Evolutionary conservation across 352 stramenopile species (phyloP).

Genomic region (Globisporangium spinosum): DNA sequence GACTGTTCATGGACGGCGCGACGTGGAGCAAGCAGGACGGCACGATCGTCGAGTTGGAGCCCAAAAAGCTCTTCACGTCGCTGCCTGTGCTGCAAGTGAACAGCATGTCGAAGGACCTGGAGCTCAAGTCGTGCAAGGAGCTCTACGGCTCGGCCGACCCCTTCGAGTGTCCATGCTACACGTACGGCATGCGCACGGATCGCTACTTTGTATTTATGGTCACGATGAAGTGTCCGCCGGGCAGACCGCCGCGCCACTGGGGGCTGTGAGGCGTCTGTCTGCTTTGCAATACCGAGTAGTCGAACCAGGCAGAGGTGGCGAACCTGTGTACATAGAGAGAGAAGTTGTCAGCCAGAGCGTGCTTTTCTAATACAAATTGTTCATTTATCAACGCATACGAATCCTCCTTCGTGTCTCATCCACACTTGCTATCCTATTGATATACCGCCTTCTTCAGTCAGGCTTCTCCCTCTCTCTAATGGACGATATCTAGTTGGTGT

Average conservation of each 20-base stretch:
- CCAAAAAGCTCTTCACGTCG: conserved; percentile 96
- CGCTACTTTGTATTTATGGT: conserved; percentile 97
- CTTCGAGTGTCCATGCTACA: conserved; percentile 97
- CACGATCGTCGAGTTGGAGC: conserved; percentile 93
- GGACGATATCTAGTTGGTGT: conserved; percentile 23
- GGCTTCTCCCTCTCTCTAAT: neutral
- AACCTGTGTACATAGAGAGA: neutral
- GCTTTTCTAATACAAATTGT: conserved; percentile 12
- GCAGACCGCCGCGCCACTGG: conserved; percentile 92
- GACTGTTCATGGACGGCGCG: conserved; percentile 95
- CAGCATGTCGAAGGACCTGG: conserved; percentile 92
- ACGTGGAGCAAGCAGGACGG: conserved; percentile 94
- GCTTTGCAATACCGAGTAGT: conserved; percentile 93
- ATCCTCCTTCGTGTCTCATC: neutral
- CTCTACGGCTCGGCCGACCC: conserved; percentile 89
- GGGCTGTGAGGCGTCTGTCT: conserved; percentile 90
- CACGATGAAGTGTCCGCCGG: conserved; percentile 86
- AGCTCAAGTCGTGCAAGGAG: conserved; percentile 91
- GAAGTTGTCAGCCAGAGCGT: neutral
- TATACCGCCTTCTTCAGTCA: neutral
- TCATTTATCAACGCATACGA: conserved; percentile 6
- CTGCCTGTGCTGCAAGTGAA: conserved; percentile 96
- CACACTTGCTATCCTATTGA: conserved; percentile 1
- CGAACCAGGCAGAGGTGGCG: neutral
- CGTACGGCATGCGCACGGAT: conserved; percentile 94